These are phyloP conservation scores for Pseudogymnoascus sp. DNA, from an alignment of 2,329 filamentous ascomycete species.

Conservation along the genomic window DNA sequence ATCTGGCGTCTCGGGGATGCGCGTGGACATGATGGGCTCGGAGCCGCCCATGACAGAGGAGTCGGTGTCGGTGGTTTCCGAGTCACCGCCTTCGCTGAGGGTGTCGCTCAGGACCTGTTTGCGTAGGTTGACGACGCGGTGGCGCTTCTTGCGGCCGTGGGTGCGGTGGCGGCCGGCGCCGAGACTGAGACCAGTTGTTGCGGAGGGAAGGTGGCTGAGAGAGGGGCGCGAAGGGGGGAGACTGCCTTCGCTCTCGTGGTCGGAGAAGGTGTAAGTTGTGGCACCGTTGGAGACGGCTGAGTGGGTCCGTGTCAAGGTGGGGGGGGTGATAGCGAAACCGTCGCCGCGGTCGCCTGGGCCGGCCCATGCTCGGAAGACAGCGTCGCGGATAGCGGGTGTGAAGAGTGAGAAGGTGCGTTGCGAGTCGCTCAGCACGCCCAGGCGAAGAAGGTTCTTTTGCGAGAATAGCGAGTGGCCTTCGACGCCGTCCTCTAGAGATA, in stretches of 20 bases:
- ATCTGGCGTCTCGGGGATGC: conserved; percentile 51
- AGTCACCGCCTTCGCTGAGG: conserved; percentile 42
- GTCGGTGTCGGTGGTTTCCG: conserved; percentile 33
- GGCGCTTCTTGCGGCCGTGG: conserved; percentile 70
- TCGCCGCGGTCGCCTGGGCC: conserved; percentile 58
- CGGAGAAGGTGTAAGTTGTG: conserved; percentile 65
- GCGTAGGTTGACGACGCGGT: conserved; percentile 72
- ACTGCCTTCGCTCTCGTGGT: conserved; percentile 51
- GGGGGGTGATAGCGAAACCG: conserved; percentile 27
- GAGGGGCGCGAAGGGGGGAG: conserved; percentile 61
- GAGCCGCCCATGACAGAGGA: conserved; percentile 53
- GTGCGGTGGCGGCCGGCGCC: conserved; percentile 52
- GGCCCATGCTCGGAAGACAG: conserved; percentile 88
- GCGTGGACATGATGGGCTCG: conserved; percentile 47
- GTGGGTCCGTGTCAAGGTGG: conserved; percentile 50
- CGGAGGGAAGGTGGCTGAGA: conserved; percentile 51
- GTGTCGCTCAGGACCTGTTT: conserved; percentile 47
- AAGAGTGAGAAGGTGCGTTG: conserved; percentile 87
- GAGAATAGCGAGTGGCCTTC: conserved; percentile 89
- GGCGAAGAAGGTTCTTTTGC: conserved; percentile 80
- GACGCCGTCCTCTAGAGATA: conserved; percentile 69
- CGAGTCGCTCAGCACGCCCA: conserved; percentile 76
- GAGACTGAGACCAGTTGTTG: conserved; percentile 53
- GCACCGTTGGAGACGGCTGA: conserved; percentile 48
- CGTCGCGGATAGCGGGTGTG: conserved; percentile 81